Base-by-base conservation (phyloP, 2,329 filamentous ascomycete genomes). In the Xylaria sp. region DNA sequence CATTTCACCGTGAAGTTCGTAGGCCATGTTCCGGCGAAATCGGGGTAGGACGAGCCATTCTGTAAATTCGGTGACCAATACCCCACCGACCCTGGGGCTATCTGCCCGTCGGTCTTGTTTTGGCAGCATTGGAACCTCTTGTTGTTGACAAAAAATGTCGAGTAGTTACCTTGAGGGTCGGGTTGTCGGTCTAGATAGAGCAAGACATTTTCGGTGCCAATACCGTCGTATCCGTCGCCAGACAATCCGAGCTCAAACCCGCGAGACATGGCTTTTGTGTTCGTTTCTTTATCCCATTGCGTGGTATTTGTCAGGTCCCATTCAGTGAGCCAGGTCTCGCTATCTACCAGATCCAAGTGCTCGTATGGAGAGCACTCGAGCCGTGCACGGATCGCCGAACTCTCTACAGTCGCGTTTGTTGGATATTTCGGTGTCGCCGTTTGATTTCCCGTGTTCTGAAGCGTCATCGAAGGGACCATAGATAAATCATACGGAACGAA, bases 1-100 rank as follows among this genome's bases (percentile, higher is more conserved):
- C 69, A 69, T 62, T 71, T 71, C n/a, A 71, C 58, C 1, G 67
- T 67, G 49, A 69, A 68, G 57, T 71, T 71, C 13, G 58, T 51
- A 15, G 61, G 61, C 54, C 47, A 64, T 6, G 45, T 44, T 20
- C 17, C 38, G 10, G 57, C 20, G 22, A 68, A 31, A 33, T 62
- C 45, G 4, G 57, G 61, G 49, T 67, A 67, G 44, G 5, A 38
- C 20, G 56, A 54, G 5, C 27, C 42, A 22, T 57, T 55, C 22
- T 27, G 33, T 27, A 54, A 38, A 49, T 69, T 68, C 4, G 56
- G 55, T 4, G 69, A 69, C 69, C 67, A 71, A 51, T 69, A 71
- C 11, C 69, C 69, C 13, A 69, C 42, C 4, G 69, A 71, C 13
- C 56, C 53, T 3, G 56, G 17, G n/a, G 60, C 51, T 11, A 56